These are phyloP conservation scores for Phytopythium helicoides DNA, from an alignment of 352 stramenopile species.

Conservation along the genomic window DNA sequence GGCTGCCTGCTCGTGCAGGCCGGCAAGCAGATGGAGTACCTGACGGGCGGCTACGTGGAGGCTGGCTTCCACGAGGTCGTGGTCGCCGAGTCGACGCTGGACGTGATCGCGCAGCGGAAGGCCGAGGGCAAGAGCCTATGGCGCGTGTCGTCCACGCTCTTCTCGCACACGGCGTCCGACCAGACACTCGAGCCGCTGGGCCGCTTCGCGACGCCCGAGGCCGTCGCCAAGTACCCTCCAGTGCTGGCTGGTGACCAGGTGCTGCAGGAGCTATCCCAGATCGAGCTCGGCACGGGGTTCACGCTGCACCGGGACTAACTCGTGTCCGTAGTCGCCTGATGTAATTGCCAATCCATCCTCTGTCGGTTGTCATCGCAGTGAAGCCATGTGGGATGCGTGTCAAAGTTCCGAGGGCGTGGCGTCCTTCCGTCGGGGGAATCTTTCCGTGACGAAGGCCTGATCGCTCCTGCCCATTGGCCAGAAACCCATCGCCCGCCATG, in stretches of 20 bases:
- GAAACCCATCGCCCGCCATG: neutral
- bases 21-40: conserved; percentile 92
- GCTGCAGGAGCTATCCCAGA: conserved; percentile 81
- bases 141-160: conserved; percentile 91
- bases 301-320: conserved; percentile 64
- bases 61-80: conserved; percentile 94
- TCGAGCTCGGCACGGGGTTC: conserved; percentile 77
- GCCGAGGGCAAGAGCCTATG: conserved; percentile 75
- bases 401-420: neutral
- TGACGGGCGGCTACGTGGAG: conserved; percentile 90
- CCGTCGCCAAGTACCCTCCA: conserved; percentile 70
- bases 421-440: neutral
- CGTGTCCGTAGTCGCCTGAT: too few relatives aligned
- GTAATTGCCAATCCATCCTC: too few relatives aligned
- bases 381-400: neutral
- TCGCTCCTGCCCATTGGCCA: neutral
- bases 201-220: conserved; percentile 70
- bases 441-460: neutral
- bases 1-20: conserved; percentile 88
- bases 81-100: conserved; percentile 68
- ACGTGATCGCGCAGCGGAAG: conserved; percentile 73
- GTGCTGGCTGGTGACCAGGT: conserved; percentile 88
- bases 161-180: conserved; percentile 91
- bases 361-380: too few relatives aligned
- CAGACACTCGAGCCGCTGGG: conserved; percentile 79